phyloP scores from a whole-genome alignment of 164 flowering plant genomes.

The Chloranthus sessilifolius region DNA sequence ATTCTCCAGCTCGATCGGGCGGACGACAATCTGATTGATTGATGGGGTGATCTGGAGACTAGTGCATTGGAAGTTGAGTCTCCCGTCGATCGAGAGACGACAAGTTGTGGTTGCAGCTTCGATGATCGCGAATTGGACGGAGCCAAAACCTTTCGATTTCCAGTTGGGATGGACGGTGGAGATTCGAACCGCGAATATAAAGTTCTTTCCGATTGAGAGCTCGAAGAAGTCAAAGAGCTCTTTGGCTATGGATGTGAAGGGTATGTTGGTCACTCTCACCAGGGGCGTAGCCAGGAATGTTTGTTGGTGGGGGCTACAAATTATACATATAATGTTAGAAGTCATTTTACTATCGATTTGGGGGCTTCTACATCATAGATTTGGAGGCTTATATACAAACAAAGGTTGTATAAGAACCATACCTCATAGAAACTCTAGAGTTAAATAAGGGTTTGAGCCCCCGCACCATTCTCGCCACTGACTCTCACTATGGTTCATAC shows the following conservation, averaged over 20 bases:
- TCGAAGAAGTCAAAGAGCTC: slow-evolving; percentile 64
- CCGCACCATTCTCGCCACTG: no score
- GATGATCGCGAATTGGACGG: slow-evolving; percentile 73
- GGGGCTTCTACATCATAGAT: no score
- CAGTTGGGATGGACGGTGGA: slow-evolving; percentile 64
- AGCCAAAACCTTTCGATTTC: slow-evolving; percentile 72
- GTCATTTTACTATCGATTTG: no score
- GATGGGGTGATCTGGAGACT: slow-evolving; percentile 37
- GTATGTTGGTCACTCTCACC: slow-evolving; percentile 52
- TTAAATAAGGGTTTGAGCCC: no score
- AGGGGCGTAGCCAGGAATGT: no score
- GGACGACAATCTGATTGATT: slow-evolving; percentile 45
- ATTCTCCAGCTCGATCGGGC: slow-evolving; percentile 39
- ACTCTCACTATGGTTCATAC: no score
- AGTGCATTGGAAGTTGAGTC: slow-evolving; percentile 42
- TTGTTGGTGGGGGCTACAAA: no score
- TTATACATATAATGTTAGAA: no score
- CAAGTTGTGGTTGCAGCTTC: slow-evolving; percentile 27
- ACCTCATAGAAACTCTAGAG: no score
- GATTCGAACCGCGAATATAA: slow-evolving; percentile 73
- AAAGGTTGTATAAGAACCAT: no score
- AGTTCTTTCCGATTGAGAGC: slow-evolving; percentile 35
- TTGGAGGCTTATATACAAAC: no score
- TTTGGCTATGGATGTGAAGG: slow-evolving; percentile 42
- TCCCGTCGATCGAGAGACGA: slow-evolving; percentile 30